Conservation (phyloP, 2,329 filamentous ascomycete species). For the Monilinia vaccinii-corymbosi region DNA sequence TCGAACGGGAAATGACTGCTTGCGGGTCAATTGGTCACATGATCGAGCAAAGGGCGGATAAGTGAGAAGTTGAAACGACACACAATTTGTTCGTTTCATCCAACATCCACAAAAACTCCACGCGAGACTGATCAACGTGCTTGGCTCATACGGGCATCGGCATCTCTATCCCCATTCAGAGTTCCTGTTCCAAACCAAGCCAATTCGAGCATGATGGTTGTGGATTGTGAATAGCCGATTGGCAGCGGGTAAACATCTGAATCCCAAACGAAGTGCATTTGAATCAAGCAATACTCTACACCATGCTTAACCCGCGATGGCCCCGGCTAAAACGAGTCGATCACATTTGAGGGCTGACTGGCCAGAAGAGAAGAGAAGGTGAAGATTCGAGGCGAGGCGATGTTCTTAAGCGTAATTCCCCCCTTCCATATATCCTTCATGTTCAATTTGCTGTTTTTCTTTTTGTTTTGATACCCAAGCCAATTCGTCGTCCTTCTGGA, state of each 20-base stretch:
- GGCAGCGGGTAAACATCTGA: neutral
- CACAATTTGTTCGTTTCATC: neutral
- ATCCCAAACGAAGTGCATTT: neutral
- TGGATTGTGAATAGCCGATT: neutral
- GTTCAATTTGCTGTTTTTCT: neutral
- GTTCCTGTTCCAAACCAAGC: neutral
- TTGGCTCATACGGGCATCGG: neutral
- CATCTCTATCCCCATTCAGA: too few species aligned
- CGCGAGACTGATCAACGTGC: neutral
- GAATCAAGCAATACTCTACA: neutral
- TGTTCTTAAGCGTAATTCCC: too few species aligned
- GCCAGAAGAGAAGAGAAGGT: neutral
- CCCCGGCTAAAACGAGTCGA: neutral
- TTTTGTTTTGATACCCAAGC: neutral
- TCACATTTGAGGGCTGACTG: neutral
- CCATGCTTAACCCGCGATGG: neutral
- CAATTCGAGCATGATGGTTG: neutral
- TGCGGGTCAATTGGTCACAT: too few species aligned
- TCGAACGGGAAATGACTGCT: too few species aligned
- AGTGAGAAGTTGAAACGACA: neutral
- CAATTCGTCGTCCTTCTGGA: neutral
- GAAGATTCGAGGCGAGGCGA: neutral
- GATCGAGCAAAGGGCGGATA: too few species aligned
- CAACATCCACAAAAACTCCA: neutral
- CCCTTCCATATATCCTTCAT: too few species aligned